Conservation (phyloP, 228 moss, liverwort and hornwort species). For the Sphagnum magellanicum region DNA sequence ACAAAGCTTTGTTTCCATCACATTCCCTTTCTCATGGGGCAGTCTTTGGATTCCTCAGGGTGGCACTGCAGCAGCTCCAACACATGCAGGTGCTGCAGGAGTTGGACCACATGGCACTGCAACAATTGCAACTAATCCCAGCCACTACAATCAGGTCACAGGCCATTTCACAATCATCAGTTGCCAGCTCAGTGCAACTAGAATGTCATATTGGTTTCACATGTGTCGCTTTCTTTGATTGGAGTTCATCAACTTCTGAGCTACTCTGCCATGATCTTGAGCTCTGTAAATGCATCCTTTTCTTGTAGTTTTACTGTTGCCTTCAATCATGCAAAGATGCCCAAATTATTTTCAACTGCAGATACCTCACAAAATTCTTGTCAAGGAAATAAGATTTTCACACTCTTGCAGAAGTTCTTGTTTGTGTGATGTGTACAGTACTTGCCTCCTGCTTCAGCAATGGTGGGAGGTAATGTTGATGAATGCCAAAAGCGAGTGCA, state of each 20-base stretch:
- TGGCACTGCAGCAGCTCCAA: slow-evolving; percentile 10
- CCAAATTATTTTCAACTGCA: too few relatives aligned
- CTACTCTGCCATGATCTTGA: too few relatives aligned
- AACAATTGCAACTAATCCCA: slow-evolving; percentile 15
- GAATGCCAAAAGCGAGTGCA: slow-evolving; percentile 79
- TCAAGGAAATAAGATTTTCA: too few relatives aligned
- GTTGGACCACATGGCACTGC: not conserved
- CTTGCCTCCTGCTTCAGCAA: slow-evolving; percentile 26
- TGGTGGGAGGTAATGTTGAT: slow-evolving; percentile 36
- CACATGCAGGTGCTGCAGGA: slow-evolving; percentile 9
- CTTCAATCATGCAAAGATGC: too few relatives aligned
- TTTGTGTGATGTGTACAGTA: slow-evolving; percentile 22
- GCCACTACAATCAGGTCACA: slow-evolving; percentile 25
- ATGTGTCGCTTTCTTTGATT: too few relatives aligned
- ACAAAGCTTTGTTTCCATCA: not conserved
- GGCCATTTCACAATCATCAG: not conserved
- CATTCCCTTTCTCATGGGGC: not conserved
- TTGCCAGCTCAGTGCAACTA: not conserved
- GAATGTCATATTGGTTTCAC: too few relatives aligned
- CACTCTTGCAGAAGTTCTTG: not conserved
- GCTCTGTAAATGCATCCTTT: too few relatives aligned
- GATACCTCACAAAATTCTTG: too few relatives aligned
- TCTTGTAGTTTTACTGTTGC: too few relatives aligned
- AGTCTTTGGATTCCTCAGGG: slow-evolving; percentile 12
- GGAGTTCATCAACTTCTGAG: too few relatives aligned